Evolutionary conservation across 306 rosid genomes (phyloP).

Genomic region (Dalbergia oliveri): DNA sequence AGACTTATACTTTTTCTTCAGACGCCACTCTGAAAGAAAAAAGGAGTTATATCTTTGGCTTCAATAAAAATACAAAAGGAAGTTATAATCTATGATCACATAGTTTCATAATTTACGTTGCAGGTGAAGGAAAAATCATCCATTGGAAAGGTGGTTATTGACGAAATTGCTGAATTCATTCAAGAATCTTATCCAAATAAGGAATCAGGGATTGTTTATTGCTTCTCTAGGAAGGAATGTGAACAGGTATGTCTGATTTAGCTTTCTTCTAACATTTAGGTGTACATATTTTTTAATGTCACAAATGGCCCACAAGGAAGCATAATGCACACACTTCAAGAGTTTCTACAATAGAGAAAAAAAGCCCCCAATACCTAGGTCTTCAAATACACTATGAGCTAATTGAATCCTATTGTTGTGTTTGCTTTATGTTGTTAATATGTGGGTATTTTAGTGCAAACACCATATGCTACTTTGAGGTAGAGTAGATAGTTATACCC

Average conservation of each 20-base stretch:
- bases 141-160: constrained; percentile 78
- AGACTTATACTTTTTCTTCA: constrained; percentile 23
- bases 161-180: constrained; percentile 81
- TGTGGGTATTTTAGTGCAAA: constrained; percentile 19
- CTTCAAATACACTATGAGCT: constrained; percentile 5
- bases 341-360: not conserved
- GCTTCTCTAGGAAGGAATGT: constrained; percentile 96
- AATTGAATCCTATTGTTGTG: constrained; percentile 10
- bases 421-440: constrained; percentile 13
- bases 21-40: not conserved
- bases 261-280: constrained; percentile 28
- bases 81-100: constrained; percentile 14
- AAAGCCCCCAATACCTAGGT: not conserved
- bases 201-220: constrained; percentile 92
- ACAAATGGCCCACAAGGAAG: constrained; percentile 29
- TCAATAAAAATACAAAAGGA: constrained; percentile 29
- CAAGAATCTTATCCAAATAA: constrained; percentile 76
- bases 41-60: constrained; percentile 25
- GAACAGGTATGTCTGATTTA: constrained; percentile 72
- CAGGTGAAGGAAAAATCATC: constrained; percentile 94
- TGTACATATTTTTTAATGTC: constrained; percentile 30
- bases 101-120: constrained; percentile 36
- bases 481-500: constrained; percentile 25
- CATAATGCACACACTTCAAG: constrained; percentile 37
- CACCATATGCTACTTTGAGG: constrained; percentile 27